Evolutionary conservation across 768 basidiomycete genomes (phyloP).

Genomic region (Lentinula detonsa): DNA sequence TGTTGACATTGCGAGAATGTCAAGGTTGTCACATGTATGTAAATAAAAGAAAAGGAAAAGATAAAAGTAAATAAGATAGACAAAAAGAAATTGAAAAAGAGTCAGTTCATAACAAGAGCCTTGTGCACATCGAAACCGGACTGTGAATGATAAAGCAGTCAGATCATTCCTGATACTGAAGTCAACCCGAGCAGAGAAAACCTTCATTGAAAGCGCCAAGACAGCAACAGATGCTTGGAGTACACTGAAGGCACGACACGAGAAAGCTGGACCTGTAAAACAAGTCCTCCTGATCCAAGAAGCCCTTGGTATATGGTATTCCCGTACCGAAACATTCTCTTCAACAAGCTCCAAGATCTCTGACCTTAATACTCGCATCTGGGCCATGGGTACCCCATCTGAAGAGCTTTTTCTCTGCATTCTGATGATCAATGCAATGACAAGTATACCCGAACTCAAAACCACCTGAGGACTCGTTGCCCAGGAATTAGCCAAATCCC

Average conservation of each 20-base stretch:
- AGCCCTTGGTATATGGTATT: constrained; percentile 7
- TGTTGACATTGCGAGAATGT: too few species aligned
- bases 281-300: constrained; percentile 16
- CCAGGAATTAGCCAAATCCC: constrained; percentile 12
- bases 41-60: too few species aligned
- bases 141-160: too few species aligned
- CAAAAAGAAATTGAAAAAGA: too few species aligned
- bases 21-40: too few species aligned
- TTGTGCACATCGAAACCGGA: too few species aligned
- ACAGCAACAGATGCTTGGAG: too few species aligned
- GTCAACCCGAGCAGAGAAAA: too few species aligned
- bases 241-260: constrained; percentile 10
- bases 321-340: not conserved
- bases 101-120: too few species aligned
- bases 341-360: not conserved
- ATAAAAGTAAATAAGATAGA: too few species aligned
- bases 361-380: constrained; percentile 11
- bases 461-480: constrained; percentile 8
- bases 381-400: constrained; percentile 12
- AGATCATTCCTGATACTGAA: too few species aligned
- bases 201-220: too few species aligned
- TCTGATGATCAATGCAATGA: constrained; percentile 11
- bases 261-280: constrained; percentile 11
- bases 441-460: not conserved
- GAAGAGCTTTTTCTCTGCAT: constrained; percentile 9